A percentile compares a stretch with the other conserved stretches of the same genome.
phyloP scores from a whole-genome alignment of 2,329 filamentous ascomycete species.

The Magnaporthiopsis rhizophila region DNA sequence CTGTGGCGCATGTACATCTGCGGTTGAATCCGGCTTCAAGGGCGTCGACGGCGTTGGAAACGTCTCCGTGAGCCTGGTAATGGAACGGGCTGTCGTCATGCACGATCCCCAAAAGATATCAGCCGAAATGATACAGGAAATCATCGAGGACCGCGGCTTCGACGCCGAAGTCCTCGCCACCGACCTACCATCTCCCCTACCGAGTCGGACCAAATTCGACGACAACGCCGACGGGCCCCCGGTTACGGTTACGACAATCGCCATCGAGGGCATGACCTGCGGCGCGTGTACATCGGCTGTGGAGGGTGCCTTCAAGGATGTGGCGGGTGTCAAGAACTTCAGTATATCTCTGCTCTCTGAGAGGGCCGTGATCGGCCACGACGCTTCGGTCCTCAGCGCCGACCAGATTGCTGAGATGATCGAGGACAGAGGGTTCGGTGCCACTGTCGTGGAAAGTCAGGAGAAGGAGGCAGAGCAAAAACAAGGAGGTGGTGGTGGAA shows the following conservation, averaged over 20 bases:
- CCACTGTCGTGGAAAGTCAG: slow-evolving; percentile 66
- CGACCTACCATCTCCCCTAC: slow-evolving; percentile 54
- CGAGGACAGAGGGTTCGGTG: slow-evolving; percentile 71
- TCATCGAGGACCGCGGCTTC: slow-evolving; percentile 87
- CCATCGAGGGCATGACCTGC: slow-evolving; percentile 84
- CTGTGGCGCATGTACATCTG: slow-evolving; percentile 90
- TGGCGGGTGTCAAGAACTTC: slow-evolving; percentile 65
- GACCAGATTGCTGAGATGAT: slow-evolving; percentile 51
- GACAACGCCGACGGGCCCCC: slow-evolving; percentile 27
- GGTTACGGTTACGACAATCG: slow-evolving; percentile 63
- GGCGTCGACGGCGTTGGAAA: slow-evolving; percentile 71
- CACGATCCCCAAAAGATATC: slow-evolving; percentile 72
- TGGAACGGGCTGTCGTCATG: slow-evolving; percentile 90
- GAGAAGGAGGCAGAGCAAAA: slow-evolving; percentile 32
- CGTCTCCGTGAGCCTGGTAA: slow-evolving; percentile 87
- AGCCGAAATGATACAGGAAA: slow-evolving; percentile 69
- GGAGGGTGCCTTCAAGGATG: slow-evolving; percentile 69
- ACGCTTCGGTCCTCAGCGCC: slow-evolving; percentile 45
- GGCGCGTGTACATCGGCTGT: slow-evolving; percentile 83
- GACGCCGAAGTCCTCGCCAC: slow-evolving; percentile 84
- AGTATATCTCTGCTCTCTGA: slow-evolving; percentile 80
- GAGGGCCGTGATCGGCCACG: slow-evolving; percentile 77
- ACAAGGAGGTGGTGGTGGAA: background rate
- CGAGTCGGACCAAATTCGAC: slow-evolving; percentile 24
- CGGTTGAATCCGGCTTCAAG: slow-evolving; percentile 89